A percentile compares a stretch with the other conserved stretches of the same genome.
phyloP scores from a whole-genome alignment of 225 moss, liverwort and hornwort species.

The Rhytidiadelphus loreus region DNA sequence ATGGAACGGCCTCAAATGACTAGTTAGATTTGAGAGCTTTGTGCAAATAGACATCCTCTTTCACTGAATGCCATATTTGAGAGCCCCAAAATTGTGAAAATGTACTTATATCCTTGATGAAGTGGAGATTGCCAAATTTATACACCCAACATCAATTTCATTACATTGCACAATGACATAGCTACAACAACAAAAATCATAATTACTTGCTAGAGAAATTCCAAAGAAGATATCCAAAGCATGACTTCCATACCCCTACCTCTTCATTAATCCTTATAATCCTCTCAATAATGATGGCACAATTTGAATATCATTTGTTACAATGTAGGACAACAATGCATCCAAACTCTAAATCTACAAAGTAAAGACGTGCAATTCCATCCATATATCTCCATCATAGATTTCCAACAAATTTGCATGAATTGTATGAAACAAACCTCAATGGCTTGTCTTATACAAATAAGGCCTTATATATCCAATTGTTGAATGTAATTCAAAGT shows the following conservation, averaged over 20 bases:
- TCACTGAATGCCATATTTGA: neutral
- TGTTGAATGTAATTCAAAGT: neutral
- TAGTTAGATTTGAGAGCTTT: neutral
- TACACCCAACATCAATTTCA: neutral
- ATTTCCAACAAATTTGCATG: neutral
- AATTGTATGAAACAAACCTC: neutral
- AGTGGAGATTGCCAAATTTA: neutral
- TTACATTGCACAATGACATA: neutral
- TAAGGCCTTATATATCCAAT: neutral
- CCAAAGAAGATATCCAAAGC: neutral
- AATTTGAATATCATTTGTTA: neutral
- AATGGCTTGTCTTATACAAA: neutral
- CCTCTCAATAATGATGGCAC: no score
- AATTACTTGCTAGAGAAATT: fast-evolving
- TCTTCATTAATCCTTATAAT: neutral
- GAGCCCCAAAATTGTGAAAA: neutral
- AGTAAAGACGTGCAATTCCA: neutral
- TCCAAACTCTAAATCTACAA: no score
- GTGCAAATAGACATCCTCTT: neutral
- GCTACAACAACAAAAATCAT: no score
- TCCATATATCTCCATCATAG: fast-evolving
- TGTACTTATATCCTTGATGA: neutral
- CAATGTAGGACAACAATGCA: fast-evolving
- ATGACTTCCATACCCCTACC: no score
- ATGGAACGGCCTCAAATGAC: neutral